Evolutionary conservation across 495 filamentous ascomycete genomes (phyloP).

Genomic region (Podospora tetraspora): DNA sequence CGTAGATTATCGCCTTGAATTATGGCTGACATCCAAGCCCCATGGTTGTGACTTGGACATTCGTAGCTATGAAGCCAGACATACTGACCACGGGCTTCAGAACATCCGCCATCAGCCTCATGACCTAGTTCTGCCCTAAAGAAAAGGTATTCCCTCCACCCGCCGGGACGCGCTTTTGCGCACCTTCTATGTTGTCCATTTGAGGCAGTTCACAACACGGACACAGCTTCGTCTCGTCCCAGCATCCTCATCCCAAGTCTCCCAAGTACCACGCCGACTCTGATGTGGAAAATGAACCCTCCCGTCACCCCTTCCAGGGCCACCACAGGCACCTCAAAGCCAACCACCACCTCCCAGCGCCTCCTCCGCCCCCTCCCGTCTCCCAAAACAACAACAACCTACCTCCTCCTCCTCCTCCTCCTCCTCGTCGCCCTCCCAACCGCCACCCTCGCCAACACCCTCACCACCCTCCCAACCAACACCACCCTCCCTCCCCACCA

Average conservation of each 20-base stretch:
- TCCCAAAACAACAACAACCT: too few relatives aligned
- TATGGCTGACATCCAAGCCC: not conserved
- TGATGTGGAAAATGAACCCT: not conserved
- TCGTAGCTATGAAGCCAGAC: not conserved
- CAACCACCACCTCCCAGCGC: too few relatives aligned
- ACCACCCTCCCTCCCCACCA: not conserved
- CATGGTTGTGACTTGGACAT: not conserved
- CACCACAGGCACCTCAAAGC: too few relatives aligned
- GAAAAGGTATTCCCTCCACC: not conserved
- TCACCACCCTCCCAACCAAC: not conserved
- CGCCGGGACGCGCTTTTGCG: not conserved
- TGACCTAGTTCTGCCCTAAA: not conserved
- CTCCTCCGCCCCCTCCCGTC: too few relatives aligned
- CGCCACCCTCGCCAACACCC: not conserved
- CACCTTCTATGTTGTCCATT: not conserved
- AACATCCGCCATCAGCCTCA: not conserved
- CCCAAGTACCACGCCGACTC: not conserved
- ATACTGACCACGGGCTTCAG: not conserved
- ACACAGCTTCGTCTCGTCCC: not conserved
- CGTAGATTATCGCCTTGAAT: too few relatives aligned
- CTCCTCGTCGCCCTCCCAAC: not conserved
- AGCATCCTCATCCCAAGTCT: not conserved
- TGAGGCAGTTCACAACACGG: not conserved
- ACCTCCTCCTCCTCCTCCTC: not conserved
- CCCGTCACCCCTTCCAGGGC: too few relatives aligned